Percentiles rank a stretch among this genome's conserved stretches.
Evolutionary conservation across 2,329 filamentous ascomycete genomes (phyloP).

Genomic region (Paracoccidioides lutzii): DNA sequence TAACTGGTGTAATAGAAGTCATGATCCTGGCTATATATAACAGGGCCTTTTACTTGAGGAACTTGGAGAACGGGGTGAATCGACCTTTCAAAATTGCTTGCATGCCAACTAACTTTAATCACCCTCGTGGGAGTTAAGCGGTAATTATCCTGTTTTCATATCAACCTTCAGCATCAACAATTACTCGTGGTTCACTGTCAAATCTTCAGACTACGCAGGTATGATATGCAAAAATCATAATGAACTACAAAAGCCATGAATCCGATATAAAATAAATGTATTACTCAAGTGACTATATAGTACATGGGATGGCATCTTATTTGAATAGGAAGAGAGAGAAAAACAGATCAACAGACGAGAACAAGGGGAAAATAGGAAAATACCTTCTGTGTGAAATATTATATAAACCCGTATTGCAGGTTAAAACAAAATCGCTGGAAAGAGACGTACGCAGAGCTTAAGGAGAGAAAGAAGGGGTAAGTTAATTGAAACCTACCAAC

Average conservation of each 20-base stretch:
- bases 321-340: neutral
- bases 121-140: no score
- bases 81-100: no score
- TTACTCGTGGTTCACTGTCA: no score
- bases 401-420: neutral
- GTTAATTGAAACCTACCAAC: no score
- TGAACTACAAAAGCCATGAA: neutral
- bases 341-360: neutral
- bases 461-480: neutral
- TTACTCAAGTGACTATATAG: conserved; percentile 1
- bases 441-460: neutral
- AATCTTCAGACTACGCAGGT: no score
- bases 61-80: no score
- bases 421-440: neutral
- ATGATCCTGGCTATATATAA: no score
- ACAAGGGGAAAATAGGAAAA: neutral
- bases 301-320: conserved; percentile 2
- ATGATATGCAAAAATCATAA: neutral
- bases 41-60: no score
- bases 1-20: no score
- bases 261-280: neutral
- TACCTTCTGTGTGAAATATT: neutral
- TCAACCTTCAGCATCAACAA: no score
- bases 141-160: no score
- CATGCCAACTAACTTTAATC: no score